Base-by-base conservation (phyloP, 352 stramenopile species). In the Peronospora belbahrii region DNA sequence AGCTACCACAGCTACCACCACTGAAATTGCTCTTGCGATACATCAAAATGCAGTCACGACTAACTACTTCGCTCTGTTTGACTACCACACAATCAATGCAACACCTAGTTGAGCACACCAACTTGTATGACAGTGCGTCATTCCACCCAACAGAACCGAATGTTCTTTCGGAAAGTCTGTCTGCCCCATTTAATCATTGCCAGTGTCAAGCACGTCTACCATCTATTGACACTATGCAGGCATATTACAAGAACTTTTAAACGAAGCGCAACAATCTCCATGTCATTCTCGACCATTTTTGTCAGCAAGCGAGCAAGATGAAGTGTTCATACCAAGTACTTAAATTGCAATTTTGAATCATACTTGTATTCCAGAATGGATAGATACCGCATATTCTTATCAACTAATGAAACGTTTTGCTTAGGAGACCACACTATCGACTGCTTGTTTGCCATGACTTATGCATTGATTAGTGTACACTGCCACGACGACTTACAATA, bases 21-120 rank as follows among this genome's bases (percentile, higher is more conserved):
- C 34, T 67, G n/a, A 52, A 9, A 9, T 31, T 31, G 6, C 5
- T 64, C 10, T 31, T 64, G 6, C 30, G 24, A 15, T 54, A 51
- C 19, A 42, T 53, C 13, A 31, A 40, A 24, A 0, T 20, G 17
- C 33, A 49, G 41, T 35, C 28, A 22, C 2, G 8, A 5, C 19
- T 17, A 1, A 27, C 15, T 8, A 45, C 23, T 0, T 33, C 4
- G n/a, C 43, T 24, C 15, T 17, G 38, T 15, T 6, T 42, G 6
- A 35, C 6, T 1, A 22, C 15, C 18, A 3, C 23, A 7, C 24
- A 8, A 46, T 8, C 25, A 6, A 41, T 43, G 25, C 9, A 27
- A 4, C 28, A 43, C 30, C 35, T 4, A 4, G 8, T 47, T 27
- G 40, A 45, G 33, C 36, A 50, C 24, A 50, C 40, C 24, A 44